Conservation (phyloP, 495 filamentous ascomycete genomes). For the Hyphodiscus hymeniophilus region DNA sequence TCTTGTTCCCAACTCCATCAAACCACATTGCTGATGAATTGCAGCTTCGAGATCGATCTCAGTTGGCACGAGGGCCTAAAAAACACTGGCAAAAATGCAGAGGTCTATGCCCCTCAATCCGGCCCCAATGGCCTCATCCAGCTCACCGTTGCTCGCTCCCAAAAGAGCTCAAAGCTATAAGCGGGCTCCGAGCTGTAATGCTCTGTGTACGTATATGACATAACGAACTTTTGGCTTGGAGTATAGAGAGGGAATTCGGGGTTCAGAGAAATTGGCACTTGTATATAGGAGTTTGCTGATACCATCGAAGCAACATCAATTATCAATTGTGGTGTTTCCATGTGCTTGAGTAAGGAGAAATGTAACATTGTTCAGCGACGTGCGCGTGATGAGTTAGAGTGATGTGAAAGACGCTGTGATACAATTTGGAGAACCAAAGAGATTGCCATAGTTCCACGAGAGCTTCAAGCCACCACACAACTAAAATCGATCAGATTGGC, state of each 20-base stretch:
- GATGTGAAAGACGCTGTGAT: no score
- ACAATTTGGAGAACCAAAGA: no score
- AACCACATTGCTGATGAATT: background rate
- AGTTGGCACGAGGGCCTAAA: conserved; percentile 96
- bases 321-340: no score
- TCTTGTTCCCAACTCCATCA: no score
- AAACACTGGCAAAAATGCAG: conserved; percentile 94
- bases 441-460: no score
- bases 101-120: conserved; percentile 90
- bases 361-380: no score
- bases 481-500: no score
- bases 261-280: no score
- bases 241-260: background rate
- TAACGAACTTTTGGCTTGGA: background rate
- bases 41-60: conserved; percentile 48
- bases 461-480: no score
- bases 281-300: background rate
- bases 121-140: conserved; percentile 93
- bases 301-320: background rate
- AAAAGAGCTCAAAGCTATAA: conserved; percentile 18
- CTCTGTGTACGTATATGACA: conserved; percentile 1
- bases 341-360: no score
- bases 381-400: no score
- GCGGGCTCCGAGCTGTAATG: no score
- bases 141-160: conserved; percentile 71